phyloP scores from a whole-genome alignment of 768 basidiomycete species.

The Agrocybe praecox region DNA sequence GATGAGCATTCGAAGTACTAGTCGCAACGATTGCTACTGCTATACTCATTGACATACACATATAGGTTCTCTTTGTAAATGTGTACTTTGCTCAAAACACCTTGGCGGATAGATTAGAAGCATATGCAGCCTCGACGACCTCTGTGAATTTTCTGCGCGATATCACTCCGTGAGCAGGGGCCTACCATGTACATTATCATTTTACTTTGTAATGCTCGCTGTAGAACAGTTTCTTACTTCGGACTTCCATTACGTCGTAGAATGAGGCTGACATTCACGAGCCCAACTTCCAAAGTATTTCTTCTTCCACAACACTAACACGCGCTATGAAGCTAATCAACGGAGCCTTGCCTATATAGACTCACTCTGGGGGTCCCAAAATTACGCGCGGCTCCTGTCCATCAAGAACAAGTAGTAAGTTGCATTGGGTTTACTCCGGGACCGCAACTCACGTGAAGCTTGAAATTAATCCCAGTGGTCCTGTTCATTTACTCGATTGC shows the following conservation, averaged over 20 bases:
- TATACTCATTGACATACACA: too few relatives aligned
- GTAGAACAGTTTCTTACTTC: too few relatives aligned
- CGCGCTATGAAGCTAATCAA: neutral
- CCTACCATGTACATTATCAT: too few relatives aligned
- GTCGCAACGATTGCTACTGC: too few relatives aligned
- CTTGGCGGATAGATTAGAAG: conserved; percentile 8
- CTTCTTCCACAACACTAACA: too few relatives aligned
- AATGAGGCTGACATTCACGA: conserved; percentile 29
- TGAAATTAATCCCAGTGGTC: conserved; percentile 18
- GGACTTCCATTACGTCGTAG: too few relatives aligned
- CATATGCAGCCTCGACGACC: conserved; percentile 17
- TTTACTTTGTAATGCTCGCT: too few relatives aligned
- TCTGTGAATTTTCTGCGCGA: conserved; percentile 20
- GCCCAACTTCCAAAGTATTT: conserved; percentile 25
- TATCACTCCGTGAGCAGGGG: conserved; percentile 25
- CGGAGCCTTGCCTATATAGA: conserved; percentile 1
- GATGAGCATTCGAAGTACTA: too few relatives aligned
- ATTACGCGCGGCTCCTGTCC: conserved; percentile 19
- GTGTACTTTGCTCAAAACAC: conserved; percentile 10
- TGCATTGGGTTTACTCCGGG: neutral
- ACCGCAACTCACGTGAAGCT: neutral
- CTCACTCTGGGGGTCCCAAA: conserved; percentile 26
- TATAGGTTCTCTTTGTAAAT: conserved; percentile 13
- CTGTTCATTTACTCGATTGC: conserved; percentile 25
- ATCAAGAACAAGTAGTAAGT: conserved; percentile 29